Evolutionary conservation across 192 early-diverging fungal species (phyloP).

Genomic region (Diversispora eburnea): DNA sequence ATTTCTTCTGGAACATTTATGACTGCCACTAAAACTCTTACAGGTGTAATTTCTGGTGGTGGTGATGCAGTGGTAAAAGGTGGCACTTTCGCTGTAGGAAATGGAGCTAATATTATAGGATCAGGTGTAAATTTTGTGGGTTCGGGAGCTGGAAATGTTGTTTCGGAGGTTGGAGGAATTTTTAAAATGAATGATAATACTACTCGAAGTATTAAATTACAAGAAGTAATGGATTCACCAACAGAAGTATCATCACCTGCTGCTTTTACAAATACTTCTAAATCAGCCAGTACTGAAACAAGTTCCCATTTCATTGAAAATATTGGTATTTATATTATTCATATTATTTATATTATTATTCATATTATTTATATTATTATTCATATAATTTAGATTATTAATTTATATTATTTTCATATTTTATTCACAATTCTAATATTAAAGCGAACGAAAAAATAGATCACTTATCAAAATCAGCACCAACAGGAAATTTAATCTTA

Average conservation of each 20-base stretch:
- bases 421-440: not conserved
- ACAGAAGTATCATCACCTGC: too few species aligned
- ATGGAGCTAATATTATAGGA: conserved; percentile 37
- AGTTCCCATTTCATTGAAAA: too few species aligned
- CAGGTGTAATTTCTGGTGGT: conserved; percentile 57
- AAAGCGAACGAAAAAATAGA: too few species aligned
- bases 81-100: conserved; percentile 36
- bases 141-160: conserved; percentile 15
- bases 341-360: too few species aligned
- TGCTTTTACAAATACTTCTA: too few species aligned
- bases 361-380: too few species aligned
- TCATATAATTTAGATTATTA: not conserved
- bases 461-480: conserved; percentile 23
- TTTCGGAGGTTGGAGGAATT: conserved; percentile 26
- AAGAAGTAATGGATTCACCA: too few species aligned
- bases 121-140: conserved; percentile 34
- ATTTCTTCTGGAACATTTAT: conserved; percentile 39
- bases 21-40: conserved; percentile 53
- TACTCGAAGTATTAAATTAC: not conserved
- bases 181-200: conserved; percentile 28
- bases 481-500: conserved; percentile 40
- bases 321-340: too few species aligned
- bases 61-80: conserved; percentile 50
- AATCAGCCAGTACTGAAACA: too few species aligned
- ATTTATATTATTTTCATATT: not conserved